Evolutionary conservation across 139 green algal genomes (phyloP), one percentile per base, ranked within the genome.

Genomic region (Monoraphidium neglectum): DNA sequence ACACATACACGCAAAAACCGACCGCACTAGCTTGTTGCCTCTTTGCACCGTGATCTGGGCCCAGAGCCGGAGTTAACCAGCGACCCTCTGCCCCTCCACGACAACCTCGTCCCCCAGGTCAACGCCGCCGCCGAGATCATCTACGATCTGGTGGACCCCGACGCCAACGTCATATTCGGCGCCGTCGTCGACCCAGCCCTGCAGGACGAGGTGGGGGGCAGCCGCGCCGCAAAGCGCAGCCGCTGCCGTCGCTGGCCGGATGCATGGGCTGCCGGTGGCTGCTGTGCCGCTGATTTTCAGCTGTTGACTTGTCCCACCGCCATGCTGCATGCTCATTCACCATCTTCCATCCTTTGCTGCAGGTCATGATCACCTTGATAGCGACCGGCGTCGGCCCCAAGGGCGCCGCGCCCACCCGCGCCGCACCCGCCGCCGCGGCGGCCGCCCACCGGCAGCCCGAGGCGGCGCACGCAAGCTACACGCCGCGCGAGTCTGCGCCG

Each of bases 91-190:
- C 43, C 8, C 43, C 43, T 12, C 43, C 5, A 66, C 65, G 10
- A 72, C 26, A 5, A 8, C 12, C 23, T 77, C 33, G 8, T 15
- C 60, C 35, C 70, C 33, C 82, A 92, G 86, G 93, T 98, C 21
- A 98, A 97, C 73, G 90, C 95, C 73, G 94, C 94, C 0, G 94
- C 94, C 21, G 93, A 97, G 83, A 90, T 96, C 37, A 97, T 98
- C 70, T 96, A 97, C 72, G 90, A 94, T 53, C 75, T 95, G 68
- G 92, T 98, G 13, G 92, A 98, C 75, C 83, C 90, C 16, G 87
- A 89, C 6, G 94, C 91, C 56, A 96, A 96, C 82, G 82, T 98
- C 51, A 98, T 98, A 80, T 97, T 98, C 65, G 94, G 94, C 26
- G 88, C 94, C 35, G 94, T 97, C 5, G 77, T 96, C 0, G 91